A percentile compares a stretch with the other conserved stretches of the same genome.
phyloP scores from a whole-genome alignment of 768 basidiomycete species.

The Boletus coccyginus region DNA sequence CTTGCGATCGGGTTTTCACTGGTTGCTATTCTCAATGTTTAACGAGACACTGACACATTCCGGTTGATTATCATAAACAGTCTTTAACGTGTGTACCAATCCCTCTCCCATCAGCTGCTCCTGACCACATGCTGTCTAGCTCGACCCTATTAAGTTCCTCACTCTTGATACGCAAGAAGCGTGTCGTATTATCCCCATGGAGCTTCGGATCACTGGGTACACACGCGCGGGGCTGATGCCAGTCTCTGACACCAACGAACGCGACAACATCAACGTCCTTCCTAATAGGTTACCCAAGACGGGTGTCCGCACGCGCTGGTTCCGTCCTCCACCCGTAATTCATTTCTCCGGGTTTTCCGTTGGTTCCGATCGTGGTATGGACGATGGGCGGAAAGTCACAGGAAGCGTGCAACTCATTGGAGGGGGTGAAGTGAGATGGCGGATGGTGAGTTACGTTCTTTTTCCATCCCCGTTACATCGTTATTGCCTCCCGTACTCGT shows the following conservation, averaged over 20 bases:
- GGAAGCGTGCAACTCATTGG: slow-evolving; percentile 49
- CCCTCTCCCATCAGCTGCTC: neutral
- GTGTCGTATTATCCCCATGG: slow-evolving; percentile 52
- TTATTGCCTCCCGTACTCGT: neutral
- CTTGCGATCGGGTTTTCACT: neutral
- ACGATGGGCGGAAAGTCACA: slow-evolving; percentile 33
- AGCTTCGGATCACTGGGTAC: slow-evolving; percentile 41
- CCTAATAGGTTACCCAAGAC: neutral
- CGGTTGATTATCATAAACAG: neutral
- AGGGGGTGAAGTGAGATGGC: slow-evolving; percentile 52
- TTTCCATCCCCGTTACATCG: neutral
- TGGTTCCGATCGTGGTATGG: slow-evolving; percentile 34
- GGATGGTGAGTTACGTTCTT: slow-evolving; percentile 35
- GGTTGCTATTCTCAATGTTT: neutral
- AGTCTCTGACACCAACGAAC: slow-evolving; percentile 6
- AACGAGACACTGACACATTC: neutral
- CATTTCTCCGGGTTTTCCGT: slow-evolving; percentile 46
- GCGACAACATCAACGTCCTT: slow-evolving; percentile 17
- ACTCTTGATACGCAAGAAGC: slow-evolving; percentile 39
- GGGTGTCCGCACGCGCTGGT: slow-evolving; percentile 21
- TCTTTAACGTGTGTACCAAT: slow-evolving; percentile 22
- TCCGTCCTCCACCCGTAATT: slow-evolving; percentile 46
- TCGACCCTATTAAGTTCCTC: slow-evolving; percentile 29
- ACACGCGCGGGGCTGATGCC: slow-evolving; percentile 25
- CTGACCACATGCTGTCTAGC: slow-evolving; percentile 9